Evolutionary conservation across 1,139 yeast genomes (phyloP), one percentile per base, ranked within the genome.

Genomic region (Debaryomyces psychrophilus): DNA sequence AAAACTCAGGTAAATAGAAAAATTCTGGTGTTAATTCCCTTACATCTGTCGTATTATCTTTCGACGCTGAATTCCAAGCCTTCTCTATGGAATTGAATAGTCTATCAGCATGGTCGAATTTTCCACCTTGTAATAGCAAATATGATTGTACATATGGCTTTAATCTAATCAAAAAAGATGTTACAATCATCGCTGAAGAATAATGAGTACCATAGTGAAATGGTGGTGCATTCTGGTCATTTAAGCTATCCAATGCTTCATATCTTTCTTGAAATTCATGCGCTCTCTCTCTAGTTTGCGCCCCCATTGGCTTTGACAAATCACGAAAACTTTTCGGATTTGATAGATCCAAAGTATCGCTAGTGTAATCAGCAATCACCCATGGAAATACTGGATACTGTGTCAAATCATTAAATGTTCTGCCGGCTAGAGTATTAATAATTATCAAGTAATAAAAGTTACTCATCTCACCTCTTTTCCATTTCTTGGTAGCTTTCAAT

Each of bases 131-230:
- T 8, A 89, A 67, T 18, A 87, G 62, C 41, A 87, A 67, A 56
- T 86, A 89, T 0, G 95, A 85, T 47, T 86, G 88, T 2, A 86
- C 92, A 62, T 83, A 87, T 0, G 97, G 97, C 50, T 83, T 79
- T 28, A 88, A 57, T 42, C 97, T 71, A 35, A 89, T 87, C 51
- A 89, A 64, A 55, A 79, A 89, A 0, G 93, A 85, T 0, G 95
- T 78, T 2, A 87, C 96, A 57, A 89, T 88, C 97, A 89, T 89
- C 0, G 96, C 95, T 0, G 95, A 87, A 0, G 96, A 88, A 61
- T 89, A 89, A 62, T 89, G 97, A 0, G 97, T 89, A 2, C 97
- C 97, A 59, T 89, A 89, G 62, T 89, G 96, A 64, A 89, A 89
- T 0, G 96, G 87, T 0, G 90, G 90, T 27, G 76, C 71, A 46